phyloP scores from a whole-genome alignment of 2,329 filamentous ascomycete species.

The Fusarium paranaense region DNA sequence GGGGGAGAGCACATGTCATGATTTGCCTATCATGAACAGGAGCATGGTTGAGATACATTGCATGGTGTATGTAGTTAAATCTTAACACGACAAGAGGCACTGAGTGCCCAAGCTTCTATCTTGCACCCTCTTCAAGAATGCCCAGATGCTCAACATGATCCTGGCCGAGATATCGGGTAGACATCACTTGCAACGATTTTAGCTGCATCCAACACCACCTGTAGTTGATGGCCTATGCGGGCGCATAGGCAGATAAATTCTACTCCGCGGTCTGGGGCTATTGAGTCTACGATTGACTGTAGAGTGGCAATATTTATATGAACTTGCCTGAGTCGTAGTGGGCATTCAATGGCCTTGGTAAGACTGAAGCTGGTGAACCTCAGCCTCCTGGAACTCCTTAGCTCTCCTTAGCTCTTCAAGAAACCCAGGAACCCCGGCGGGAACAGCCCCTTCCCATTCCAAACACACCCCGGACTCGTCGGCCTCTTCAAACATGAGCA shows the following conservation, averaged over 20 bases:
- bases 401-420: not conserved
- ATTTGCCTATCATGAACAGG: not conserved
- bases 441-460: not conserved
- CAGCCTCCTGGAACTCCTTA: not conserved
- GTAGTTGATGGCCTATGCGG: not conserved
- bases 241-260: not conserved
- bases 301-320: too few relatives aligned
- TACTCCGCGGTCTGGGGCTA: too few relatives aligned
- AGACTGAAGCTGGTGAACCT: not conserved
- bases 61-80: not conserved
- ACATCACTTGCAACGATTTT: not conserved
- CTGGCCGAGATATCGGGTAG: not conserved
- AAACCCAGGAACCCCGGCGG: not conserved
- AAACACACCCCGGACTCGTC: not conserved
- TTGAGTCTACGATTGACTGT: too few relatives aligned
- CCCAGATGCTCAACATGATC: not conserved
- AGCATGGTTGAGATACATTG: not conserved
- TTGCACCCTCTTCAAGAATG: not conserved
- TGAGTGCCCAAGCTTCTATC: not conserved
- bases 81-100: not conserved
- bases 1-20: not conserved
- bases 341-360: not conserved
- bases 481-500: not conserved
- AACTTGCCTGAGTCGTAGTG: too few relatives aligned
- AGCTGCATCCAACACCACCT: not conserved